Evolutionary conservation across 345 rosid species (phyloP), one percentile per base, ranked within the genome.

Genomic region (Conringia planisiliqua): DNA sequence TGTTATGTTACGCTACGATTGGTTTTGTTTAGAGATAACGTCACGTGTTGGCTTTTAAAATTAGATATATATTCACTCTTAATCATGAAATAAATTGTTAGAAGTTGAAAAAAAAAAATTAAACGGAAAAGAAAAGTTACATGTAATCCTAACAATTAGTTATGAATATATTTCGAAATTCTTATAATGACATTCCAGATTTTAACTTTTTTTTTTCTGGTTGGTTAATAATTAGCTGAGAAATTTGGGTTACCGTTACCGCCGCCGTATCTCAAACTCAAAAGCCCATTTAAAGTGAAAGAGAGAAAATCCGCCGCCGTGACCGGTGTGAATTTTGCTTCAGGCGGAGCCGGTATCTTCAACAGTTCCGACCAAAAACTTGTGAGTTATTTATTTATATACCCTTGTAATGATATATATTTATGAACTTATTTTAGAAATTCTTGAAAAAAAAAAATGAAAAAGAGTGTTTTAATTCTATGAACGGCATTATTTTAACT

Each of bases 341-440:
- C 94, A 0, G 91, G 82, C 4, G 91, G 89, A 12, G 83, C 91
- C 3, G 91, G 88, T 16, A 90, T 92, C 83, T 84, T 92, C 75
- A 82, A 85, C 32, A 40, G 86, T 71, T 20, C 84, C 0, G 90
- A 85, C 57, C 73, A 79, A 39, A 8, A 27, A 7, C 66, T 72
- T 39, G 97, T 90, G 77, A 71, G 93, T 72, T 44, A 6, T 16
- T 14, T 22, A 22, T 22, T 32, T 32, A 35, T 35, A 35, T 35
- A 35, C 4, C 4, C 4, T 14, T 44, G 1, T 22, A 22, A 20
- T 14, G 0, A 46, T 59, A 26, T 52, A 30, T 52, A 22, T 22
- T 22, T 22, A 22, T 52, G 6, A 35, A n/a, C 6, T 11, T 51
- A 51, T 24, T 24, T 51, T 11, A 51, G 10, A 10, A 20, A 22